Percentiles rank a stretch among this genome's conserved stretches.
Conservation (phyloP, 108 stramenopile genomes). For the Parietichytrium sp. region DNA sequence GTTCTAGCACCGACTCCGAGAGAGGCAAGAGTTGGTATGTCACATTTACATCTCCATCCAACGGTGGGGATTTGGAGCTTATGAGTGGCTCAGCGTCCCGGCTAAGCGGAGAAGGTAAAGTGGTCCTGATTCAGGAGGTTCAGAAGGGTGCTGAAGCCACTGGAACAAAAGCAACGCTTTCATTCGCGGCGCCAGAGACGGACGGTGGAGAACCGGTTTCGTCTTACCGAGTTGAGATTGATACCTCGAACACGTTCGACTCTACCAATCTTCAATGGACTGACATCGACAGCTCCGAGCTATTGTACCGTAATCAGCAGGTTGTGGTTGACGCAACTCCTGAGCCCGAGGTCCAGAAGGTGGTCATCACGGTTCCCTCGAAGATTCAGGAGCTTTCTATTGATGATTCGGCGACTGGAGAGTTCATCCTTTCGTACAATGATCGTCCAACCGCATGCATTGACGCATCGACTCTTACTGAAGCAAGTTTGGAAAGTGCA, state of each 20-base stretch:
- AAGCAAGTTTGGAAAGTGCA: background rate
- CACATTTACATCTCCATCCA: constrained; percentile 49
- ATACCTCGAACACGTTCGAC: background rate
- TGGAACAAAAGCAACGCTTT: background rate
- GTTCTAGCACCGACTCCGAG: background rate
- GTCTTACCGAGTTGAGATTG: constrained; percentile 25
- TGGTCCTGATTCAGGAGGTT: background rate
- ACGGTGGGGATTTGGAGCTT: background rate
- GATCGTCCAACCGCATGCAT: background rate
- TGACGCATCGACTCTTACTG: background rate
- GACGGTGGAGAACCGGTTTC: constrained; percentile 3
- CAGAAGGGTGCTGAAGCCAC: background rate
- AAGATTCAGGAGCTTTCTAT: background rate
- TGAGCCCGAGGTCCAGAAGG: background rate
- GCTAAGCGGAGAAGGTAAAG: background rate
- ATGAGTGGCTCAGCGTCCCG: background rate
- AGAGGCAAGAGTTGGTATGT: constrained; percentile 62
- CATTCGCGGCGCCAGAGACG: background rate
- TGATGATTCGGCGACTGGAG: background rate
- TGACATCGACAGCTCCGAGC: background rate
- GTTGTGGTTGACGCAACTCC: background rate
- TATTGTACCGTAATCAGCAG: background rate
- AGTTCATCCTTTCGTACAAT: constrained; percentile 28
- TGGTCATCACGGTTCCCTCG: background rate
- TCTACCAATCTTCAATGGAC: background rate